phyloP scores from a whole-genome alignment of 257 asterid genomes.

The Solanum pinnatisectum region DNA sequence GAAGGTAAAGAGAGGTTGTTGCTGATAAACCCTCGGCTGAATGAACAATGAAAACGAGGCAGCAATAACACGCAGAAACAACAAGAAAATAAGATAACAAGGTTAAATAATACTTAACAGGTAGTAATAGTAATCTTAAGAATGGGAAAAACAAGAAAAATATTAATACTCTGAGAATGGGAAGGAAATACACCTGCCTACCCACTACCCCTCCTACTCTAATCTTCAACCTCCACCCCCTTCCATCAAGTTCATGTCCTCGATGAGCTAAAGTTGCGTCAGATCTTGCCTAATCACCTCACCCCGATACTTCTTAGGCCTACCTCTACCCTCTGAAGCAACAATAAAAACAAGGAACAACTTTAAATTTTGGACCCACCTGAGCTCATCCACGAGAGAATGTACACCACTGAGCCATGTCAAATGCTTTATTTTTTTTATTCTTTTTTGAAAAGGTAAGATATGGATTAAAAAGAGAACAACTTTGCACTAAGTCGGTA shows the following conservation, averaged over 20 bases:
- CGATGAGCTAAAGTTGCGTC: background rate
- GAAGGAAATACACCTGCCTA: background rate
- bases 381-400: background rate
- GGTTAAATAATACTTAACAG: background rate
- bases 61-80: background rate
- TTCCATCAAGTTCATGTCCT: background rate
- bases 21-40: background rate
- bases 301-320: background rate
- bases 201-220: background rate
- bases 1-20: background rate
- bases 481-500: background rate
- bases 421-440: background rate
- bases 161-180: background rate
- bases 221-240: background rate
- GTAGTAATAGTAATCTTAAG: background rate
- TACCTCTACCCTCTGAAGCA: background rate
- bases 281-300: background rate
- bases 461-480: background rate
- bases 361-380: background rate
- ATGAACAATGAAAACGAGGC: background rate
- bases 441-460: background rate
- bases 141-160: background rate
- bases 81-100: background rate
- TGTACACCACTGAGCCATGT: background rate
- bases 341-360: background rate